A percentile compares a stretch with the other conserved stretches of the same genome.
These are phyloP conservation scores for Beta lomatogona DNA, from an alignment of 179 eudicot genomes.

Conservation along the genomic window DNA sequence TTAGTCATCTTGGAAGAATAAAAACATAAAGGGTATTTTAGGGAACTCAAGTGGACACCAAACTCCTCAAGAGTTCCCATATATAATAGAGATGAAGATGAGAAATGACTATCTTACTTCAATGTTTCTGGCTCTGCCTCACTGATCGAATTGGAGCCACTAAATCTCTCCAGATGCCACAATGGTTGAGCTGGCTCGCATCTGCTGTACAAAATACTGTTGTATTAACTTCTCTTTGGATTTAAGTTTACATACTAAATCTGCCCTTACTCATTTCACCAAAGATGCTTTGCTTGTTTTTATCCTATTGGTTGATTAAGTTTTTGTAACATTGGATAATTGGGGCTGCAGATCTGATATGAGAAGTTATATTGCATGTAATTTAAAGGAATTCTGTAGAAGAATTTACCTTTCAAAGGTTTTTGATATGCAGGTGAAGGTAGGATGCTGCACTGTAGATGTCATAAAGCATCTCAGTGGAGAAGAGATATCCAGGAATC, in stretches of 20 bases:
- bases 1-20: no score
- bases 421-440: conserved; percentile 55
- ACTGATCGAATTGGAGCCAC: background rate
- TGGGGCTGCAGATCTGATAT: background rate
- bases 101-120: conserved; percentile 4
- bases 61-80: no score
- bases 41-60: no score
- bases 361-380: background rate
- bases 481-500: conserved; percentile 82
- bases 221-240: background rate
- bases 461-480: conserved; percentile 88
- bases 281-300: background rate
- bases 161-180: background rate
- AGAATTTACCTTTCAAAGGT: conserved; percentile 11
- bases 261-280: background rate
- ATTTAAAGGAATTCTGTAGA: background rate
- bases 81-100: no score
- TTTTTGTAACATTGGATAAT: background rate
- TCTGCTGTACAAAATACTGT: background rate
- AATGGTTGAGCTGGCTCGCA: background rate
- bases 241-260: background rate
- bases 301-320: background rate
- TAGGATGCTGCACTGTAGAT: conserved; percentile 89
- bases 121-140: background rate
- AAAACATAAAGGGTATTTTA: no score